Conservation (phyloP, 768 basidiomycete species). For the Calocera cornea region DNA sequence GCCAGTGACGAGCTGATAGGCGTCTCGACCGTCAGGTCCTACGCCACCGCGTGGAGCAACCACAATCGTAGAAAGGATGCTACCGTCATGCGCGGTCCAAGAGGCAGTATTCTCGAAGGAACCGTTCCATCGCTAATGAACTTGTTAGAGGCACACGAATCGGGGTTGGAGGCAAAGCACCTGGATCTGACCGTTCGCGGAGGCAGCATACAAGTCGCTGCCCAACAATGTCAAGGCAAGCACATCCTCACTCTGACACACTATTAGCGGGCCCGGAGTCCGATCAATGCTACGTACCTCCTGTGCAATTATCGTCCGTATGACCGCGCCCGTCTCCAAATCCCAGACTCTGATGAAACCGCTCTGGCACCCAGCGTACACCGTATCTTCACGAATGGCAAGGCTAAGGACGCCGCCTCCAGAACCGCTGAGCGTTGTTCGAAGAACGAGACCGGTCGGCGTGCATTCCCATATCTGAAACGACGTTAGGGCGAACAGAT, state of each 20-base stretch:
- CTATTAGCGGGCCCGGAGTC: not conserved
- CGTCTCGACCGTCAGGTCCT: constrained; percentile 24
- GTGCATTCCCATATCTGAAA: constrained; percentile 18
- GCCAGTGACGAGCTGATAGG: constrained; percentile 49
- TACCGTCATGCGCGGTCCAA: constrained; percentile 71
- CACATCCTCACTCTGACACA: constrained; percentile 55
- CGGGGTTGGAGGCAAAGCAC: constrained; percentile 25
- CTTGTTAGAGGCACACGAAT: not conserved
- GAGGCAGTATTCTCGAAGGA: constrained; percentile 74
- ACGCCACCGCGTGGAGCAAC: constrained; percentile 1
- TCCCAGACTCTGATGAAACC: constrained; percentile 87
- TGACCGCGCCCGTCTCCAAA: constrained; percentile 72
- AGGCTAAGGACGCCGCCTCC: constrained; percentile 78
- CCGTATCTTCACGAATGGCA: constrained; percentile 55
- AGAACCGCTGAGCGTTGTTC: constrained; percentile 55
- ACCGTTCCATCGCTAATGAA: constrained; percentile 56
- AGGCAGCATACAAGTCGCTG: constrained; percentile 37
- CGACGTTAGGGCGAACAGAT: not conserved
- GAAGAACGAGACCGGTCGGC: constrained; percentile 21
- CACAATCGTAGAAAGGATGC: constrained; percentile 66
- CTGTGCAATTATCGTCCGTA: constrained; percentile 75
- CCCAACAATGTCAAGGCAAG: constrained; percentile 63
- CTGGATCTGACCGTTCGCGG: constrained; percentile 50
- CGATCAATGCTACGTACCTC: constrained; percentile 36
- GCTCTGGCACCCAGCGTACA: constrained; percentile 90